phyloP scores from a whole-genome alignment of 2,329 filamentous ascomycete genomes.

The Beauveria sp. region DNA sequence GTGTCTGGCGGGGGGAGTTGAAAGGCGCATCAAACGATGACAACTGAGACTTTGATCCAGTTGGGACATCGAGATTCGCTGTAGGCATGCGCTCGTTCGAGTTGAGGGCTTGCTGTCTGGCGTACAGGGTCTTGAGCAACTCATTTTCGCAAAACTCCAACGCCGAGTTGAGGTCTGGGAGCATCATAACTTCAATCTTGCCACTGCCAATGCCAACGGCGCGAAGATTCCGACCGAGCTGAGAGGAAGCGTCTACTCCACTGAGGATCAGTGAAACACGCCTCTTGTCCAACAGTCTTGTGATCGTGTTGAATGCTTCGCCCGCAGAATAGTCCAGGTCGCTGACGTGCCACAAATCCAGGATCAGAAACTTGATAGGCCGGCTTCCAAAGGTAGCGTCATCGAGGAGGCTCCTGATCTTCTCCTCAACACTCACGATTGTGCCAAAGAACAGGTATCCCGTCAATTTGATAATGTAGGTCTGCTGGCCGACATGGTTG shows the following conservation, averaged over 20 bases:
- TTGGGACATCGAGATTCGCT: constrained; percentile 42
- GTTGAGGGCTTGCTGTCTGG: constrained; percentile 54
- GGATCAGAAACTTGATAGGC: constrained; percentile 81
- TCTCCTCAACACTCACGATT: constrained; percentile 89
- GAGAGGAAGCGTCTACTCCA: constrained; percentile 67
- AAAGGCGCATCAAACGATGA: constrained; percentile 39
- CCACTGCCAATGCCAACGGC: constrained; percentile 76
- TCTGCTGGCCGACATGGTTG: constrained; percentile 77
- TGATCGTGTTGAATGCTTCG: constrained; percentile 90
- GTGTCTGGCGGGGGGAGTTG: constrained; percentile 72
- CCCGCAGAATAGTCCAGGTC: constrained; percentile 94
- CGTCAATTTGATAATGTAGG: constrained; percentile 82
- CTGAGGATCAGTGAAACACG: constrained; percentile 77
- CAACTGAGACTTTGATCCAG: constrained; percentile 20
- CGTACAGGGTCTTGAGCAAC: constrained; percentile 73
- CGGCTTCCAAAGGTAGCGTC: constrained; percentile 70
- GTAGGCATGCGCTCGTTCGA: constrained; percentile 35
- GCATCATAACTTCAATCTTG: constrained; percentile 67
- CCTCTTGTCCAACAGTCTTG: constrained; percentile 69
- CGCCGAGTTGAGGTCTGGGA: constrained; percentile 86
- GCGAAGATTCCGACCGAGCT: constrained; percentile 69
- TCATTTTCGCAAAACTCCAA: constrained; percentile 94
- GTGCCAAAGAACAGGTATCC: constrained; percentile 98
- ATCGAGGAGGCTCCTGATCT: constrained; percentile 73
- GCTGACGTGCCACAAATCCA: constrained; percentile 84